Base-by-base conservation (phyloP, 1,284 basidiomycete species). In the Fomitopsis betulina region DNA sequence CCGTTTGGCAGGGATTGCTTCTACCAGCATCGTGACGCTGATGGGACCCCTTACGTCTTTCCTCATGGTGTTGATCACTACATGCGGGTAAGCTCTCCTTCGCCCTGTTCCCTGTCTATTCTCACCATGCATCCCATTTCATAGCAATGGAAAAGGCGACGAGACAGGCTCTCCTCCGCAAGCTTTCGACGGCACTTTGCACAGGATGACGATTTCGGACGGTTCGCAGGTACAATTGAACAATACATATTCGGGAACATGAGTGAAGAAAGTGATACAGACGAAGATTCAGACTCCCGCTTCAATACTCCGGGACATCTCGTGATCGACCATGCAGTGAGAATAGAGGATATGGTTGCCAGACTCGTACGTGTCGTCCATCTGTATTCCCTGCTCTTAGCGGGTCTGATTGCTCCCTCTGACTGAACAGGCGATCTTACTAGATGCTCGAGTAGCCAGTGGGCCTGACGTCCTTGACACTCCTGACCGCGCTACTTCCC, bases 1-100 rank as follows among this genome's bases (percentile, higher is more conserved):
- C 89, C 87, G 1, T 91, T 88, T 62, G 89, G 89, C 30, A 76
- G 75, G 47, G 88, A 91, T 58, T 91, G 89, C 67, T 89, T 91
- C 67, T 91, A 90, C 67, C 78, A 82, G 63, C 89, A 91, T 65
- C 66, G 75, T 54, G 85, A 86, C 33, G 70, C 72, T 1, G 88
- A 91, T 64, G 89, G 89, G 8, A 82, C 86, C 4, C 73, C 76
- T 0, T 76, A 83, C 63, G 63, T 80, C 1, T 87, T 89, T 63
- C 63, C 68, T 25, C 71, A 80, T 37, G 86, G 86, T 4, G 79
- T 79, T 21, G 79, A 82, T 25, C 71, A 74, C 32, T 81, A 77
- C 58, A 83, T 87, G 79, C 74, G 69, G 59, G 80, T 79, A 56
- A 53, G 72, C 55, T 25, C 38, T 7, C 25, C 51, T 10, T 5